Evolutionary conservation across 768 basidiomycete genomes (phyloP).

Genomic region (Lactifluus volemus): DNA sequence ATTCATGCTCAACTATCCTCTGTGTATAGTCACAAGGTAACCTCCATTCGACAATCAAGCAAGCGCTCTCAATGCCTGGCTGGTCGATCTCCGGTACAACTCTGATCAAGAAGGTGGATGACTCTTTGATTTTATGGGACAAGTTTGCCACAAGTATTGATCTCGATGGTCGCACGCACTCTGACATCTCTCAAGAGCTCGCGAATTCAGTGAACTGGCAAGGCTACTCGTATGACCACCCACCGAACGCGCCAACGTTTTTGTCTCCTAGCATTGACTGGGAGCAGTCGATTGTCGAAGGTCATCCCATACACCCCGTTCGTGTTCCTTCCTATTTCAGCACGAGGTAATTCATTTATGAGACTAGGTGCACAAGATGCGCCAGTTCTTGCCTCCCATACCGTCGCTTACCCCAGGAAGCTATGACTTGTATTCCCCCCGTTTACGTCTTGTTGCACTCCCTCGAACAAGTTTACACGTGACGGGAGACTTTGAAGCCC

Average conservation of each 20-base stretch:
- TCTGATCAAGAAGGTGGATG: constrained; percentile 6
- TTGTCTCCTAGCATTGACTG: constrained; percentile 43
- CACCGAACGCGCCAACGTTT: constrained; percentile 37
- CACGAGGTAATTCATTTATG: not conserved
- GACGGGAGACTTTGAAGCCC: constrained; percentile 43
- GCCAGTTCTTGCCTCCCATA: constrained; percentile 43
- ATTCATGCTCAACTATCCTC: not conserved
- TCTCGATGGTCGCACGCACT: constrained; percentile 28
- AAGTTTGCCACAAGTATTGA: constrained; percentile 32
- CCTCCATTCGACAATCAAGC: not conserved
- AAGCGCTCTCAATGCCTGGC: not conserved
- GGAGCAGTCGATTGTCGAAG: constrained; percentile 55
- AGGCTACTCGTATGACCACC: constrained; percentile 42
- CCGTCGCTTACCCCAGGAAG: constrained; percentile 36
- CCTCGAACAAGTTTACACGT: constrained; percentile 36
- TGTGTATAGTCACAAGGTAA: not conserved
- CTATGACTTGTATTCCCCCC: constrained; percentile 43
- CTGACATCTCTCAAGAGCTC: constrained; percentile 41
- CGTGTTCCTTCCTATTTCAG: constrained; percentile 5
- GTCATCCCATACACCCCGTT: constrained; percentile 53
- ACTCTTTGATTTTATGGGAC: constrained; percentile 37
- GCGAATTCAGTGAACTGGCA: constrained; percentile 47
- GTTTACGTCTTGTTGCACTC: constrained; percentile 39
- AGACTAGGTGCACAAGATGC: constrained; percentile 49
- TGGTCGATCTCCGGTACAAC: not conserved